Percentiles rank a stretch among this genome's conserved stretches.
Conservation (phyloP, 768 basidiomycete species). For the Tulasnella sp. region DNA sequence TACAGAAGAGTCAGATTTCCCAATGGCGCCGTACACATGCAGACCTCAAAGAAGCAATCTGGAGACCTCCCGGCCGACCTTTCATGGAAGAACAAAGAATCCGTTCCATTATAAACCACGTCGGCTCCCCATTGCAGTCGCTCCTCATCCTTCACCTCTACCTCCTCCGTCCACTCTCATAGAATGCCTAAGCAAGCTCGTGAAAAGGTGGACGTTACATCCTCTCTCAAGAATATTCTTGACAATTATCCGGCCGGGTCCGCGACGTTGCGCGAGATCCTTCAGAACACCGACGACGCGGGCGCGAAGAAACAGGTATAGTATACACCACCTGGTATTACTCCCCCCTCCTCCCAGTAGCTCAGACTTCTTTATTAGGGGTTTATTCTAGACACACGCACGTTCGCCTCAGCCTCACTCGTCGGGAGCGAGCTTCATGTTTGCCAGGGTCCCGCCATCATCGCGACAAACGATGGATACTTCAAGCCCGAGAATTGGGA, state of each 20-base stretch:
- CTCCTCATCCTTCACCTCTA: background rate
- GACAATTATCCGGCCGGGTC: constrained; percentile 20
- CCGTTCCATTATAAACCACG: background rate
- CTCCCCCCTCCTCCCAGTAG: too few species aligned
- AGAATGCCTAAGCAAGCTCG: background rate
- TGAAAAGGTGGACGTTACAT: constrained; percentile 7
- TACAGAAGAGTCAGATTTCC: too few species aligned
- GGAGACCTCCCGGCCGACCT: too few species aligned
- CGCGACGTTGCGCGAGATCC: constrained; percentile 12
- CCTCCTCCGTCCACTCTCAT: background rate
- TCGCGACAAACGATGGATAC: constrained; percentile 11
- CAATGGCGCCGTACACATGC: too few species aligned
- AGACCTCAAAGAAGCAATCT: too few species aligned
- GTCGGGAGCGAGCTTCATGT: background rate
- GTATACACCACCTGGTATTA: too few species aligned
- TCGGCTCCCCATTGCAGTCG: too few species aligned
- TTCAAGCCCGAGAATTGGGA: constrained; percentile 2
- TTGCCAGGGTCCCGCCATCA: constrained; percentile 23
- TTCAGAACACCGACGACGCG: constrained; percentile 13
- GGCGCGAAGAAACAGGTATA: background rate
- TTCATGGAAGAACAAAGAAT: too few species aligned
- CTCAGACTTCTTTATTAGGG: background rate
- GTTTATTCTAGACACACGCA: constrained; percentile 14
- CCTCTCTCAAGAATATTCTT: constrained; percentile 11
- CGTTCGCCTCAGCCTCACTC: background rate